These are phyloP conservation scores for Luffa acutangula DNA, from an alignment of 306 rosid species.

Conservation along the genomic window DNA sequence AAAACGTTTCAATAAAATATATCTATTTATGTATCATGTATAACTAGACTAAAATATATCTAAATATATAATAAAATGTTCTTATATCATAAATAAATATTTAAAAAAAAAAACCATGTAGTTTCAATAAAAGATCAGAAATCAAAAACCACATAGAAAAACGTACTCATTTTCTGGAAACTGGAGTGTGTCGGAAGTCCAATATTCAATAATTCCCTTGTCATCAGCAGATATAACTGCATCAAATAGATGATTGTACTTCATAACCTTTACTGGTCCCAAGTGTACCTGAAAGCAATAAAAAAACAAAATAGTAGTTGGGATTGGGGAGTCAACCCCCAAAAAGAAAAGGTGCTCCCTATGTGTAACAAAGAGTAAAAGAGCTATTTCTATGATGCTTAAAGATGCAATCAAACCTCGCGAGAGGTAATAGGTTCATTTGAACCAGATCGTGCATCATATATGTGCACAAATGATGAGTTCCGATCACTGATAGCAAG, in stretches of 20 bases:
- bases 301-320: slow-evolving; percentile 7
- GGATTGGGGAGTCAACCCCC: neutral
- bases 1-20: too few relatives aligned
- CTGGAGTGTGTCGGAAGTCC: slow-evolving; percentile 66
- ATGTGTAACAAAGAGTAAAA: neutral
- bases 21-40: neutral
- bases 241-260: slow-evolving; percentile 62
- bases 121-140: neutral
- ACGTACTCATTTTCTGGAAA: slow-evolving; percentile 79
- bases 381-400: neutral
- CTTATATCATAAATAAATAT: neutral
- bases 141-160: slow-evolving; percentile 5
- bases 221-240: slow-evolving; percentile 73
- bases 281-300: slow-evolving; percentile 50
- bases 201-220: slow-evolving; percentile 82
- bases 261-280: slow-evolving; percentile 79
- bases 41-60: neutral
- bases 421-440: slow-evolving; percentile 73
- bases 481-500: slow-evolving; percentile 73
- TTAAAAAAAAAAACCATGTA: neutral
- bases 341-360: neutral
- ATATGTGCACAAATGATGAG: slow-evolving; percentile 74
- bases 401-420: slow-evolving; percentile 42
- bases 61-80: neutral
- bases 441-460: slow-evolving; percentile 80